Base-by-base conservation (phyloP, 2,329 filamentous ascomycete species). In the Aspergillus ruber region DNA sequence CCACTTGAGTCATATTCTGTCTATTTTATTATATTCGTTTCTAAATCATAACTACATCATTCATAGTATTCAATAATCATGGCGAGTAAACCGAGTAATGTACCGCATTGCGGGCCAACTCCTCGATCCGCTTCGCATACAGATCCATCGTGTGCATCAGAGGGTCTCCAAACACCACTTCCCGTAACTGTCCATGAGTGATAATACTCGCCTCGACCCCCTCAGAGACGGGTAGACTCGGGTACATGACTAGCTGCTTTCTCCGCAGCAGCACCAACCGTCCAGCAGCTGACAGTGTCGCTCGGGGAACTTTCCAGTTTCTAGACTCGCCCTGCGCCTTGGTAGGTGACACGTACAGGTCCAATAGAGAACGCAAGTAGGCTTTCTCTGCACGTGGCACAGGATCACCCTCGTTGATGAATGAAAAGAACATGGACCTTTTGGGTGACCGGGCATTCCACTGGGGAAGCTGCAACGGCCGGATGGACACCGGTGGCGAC, bases 391-490 rank as follows among this genome's bases (percentile, higher is more conserved):
- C 88, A 23, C 89, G 73, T 0, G 81, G 77, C 0, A 95, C 86
- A 0, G 87, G 88, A 55, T 95, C 90, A 3, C 89, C 89, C 64
- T 95, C 88, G 60, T 95, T 95, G 58, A 90, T 75, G 61, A 95
- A 89, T 38, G 79, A 81, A 45, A 88, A 77, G 63, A 95, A 95
- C 4, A 91, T 63, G 48, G 82, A 89, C 18, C 17, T 6, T 12
- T 20, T 39, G 17, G 15, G 36, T 12, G 36, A 18, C 8, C 17
- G 36, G 61, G 86, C 89, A 23, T 74, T 67, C 18, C 79, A 65
- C 10, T 73, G 65, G 0, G 66, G 83, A 54, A 80, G 85, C 23
- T 74, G 61, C 2, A 94, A 69, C 0, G 88, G 86, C 1, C 86
- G 73, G 0, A 90, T 74, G 17, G 83, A 85, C 2, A 94, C 75